Evolutionary conservation across 2,329 filamentous ascomycete species (phyloP), one percentile per base, ranked within the genome.

Genomic region (Botrytis galanthina): DNA sequence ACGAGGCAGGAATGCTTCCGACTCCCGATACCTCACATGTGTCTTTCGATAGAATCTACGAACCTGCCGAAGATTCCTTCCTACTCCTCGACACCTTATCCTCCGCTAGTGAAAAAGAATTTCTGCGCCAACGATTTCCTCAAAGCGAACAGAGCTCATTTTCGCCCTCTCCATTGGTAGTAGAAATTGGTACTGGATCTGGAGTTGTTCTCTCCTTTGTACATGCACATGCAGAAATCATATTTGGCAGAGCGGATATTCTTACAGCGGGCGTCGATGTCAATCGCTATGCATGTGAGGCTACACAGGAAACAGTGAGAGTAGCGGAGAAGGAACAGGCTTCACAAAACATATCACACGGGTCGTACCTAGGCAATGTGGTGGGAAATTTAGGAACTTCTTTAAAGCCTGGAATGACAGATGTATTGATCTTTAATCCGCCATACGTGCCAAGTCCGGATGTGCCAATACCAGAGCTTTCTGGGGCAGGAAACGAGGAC

Each of bases 21-120:
- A 99, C 96, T 1, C 96, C 96, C 22, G 93, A 93, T 73, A 99
- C 96, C 4, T 93, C 93, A 35, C 96, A 99, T 84, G 93, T 98
- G 74, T 89, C 92, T 72, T 97, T 95, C 83, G 89, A 93, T 82
- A 90, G 92, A 72, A 91, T 98, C 78, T 99, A 99, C 84, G 95
- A 98, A 81, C 96, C 96, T 51, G 92, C 95, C 18, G 96, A 99
- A 83, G 96, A 99, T 84, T 98, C 95, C 8, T 99, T 94, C 81
- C 89, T 99, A 62, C 88, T 99, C 67, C 89, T 99, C 44, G 95
- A 99, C 84, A 97, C 95, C 0, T 87, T 99, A 62, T 95, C 95
- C 0, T 92, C 91, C 2, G 59, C 74, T 6, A 71, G 61, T 37
- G 80, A 81, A 54, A 80, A 78, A 48, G 68, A 54, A 22, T 81